A percentile compares a stretch with the other conserved stretches of the same genome.
phyloP scores from a whole-genome alignment of 495 filamentous ascomycete species.

The Copromyces sp. region DNA sequence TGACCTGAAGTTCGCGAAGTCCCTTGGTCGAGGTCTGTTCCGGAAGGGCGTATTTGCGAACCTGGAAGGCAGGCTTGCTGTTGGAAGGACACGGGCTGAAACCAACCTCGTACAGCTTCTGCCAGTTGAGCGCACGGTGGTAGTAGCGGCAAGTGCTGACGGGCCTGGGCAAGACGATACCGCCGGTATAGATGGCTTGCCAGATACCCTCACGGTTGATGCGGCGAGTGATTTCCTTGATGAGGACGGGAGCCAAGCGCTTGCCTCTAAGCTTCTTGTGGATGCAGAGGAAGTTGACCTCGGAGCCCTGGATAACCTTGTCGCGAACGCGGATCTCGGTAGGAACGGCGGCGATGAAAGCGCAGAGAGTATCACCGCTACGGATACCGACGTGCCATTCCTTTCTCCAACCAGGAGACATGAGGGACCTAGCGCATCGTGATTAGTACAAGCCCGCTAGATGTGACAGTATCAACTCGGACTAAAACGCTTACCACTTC shows the following conservation, averaged over 20 bases:
- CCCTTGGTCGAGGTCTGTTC: slow-evolving; percentile 57
- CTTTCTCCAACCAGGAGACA: slow-evolving; percentile 89
- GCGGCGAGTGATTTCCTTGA: slow-evolving; percentile 91
- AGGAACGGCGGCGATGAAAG: slow-evolving; percentile 90
- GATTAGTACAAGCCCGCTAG: slow-evolving; percentile 3
- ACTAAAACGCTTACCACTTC: slow-evolving; percentile 53
- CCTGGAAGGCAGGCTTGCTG: slow-evolving; percentile 72
- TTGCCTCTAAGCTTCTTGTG: slow-evolving; percentile 96
- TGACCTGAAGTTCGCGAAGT: slow-evolving; percentile 67
- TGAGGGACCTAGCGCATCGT: slow-evolving; percentile 58
- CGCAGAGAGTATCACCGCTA: slow-evolving; percentile 70
- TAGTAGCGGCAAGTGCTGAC: slow-evolving; percentile 90
- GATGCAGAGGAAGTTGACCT: slow-evolving; percentile 96
- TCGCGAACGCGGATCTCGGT: slow-evolving; percentile 69
- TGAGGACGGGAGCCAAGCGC: slow-evolving; percentile 81
- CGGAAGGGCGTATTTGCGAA: slow-evolving; percentile 70
- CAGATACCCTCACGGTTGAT: slow-evolving; percentile 75
- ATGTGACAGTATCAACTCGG: background rate
- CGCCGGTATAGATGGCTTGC: slow-evolving; percentile 93
- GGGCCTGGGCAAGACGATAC: slow-evolving; percentile 79
- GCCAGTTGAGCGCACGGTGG: slow-evolving; percentile 86
- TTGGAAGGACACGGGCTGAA: slow-evolving; percentile 75
- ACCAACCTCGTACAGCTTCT: slow-evolving; percentile 85
- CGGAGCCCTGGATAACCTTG: slow-evolving; percentile 63
- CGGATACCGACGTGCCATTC: slow-evolving; percentile 95